Base-by-base conservation (phyloP, 2,329 filamentous ascomycete genomes). In the Camillea tinctor region DNA sequence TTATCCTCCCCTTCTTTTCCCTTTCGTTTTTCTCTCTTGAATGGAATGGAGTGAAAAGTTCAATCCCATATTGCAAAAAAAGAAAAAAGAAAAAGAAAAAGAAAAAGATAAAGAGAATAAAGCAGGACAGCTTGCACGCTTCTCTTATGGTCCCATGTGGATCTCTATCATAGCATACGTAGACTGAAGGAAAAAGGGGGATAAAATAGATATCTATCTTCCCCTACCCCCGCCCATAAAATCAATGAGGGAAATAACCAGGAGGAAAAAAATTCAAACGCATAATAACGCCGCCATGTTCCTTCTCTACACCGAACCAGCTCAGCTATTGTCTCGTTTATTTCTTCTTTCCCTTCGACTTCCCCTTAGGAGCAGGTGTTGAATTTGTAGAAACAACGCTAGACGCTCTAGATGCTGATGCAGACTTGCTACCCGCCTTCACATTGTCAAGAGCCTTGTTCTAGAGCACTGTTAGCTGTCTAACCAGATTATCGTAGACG, bases 391-490 rank as follows among this genome's bases (percentile, higher is more conserved):
- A 97, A 30, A 86, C 87, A 23, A 97, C 92, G 73, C 95, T 98
- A 4, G 89, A 94, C 17, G 93, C 93, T 64, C 95, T 85, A 21
- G 93, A 97, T 0, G 89, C 84, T 1, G 93, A 95, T 59, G 85
- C 90, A 54, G 86, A 84, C 75, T 93, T 95, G 77, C 86, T 91
- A 60, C 83, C 44, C 19, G 67, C 87, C 77, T 97, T 97, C 72
- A 97, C 87, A 52, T 88, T 91, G 68, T 97, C 95, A 53, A 97
- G 85, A 56, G 92, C 88, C 79, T 98, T 98, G 77, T 97, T 97
- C 93, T 98, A 73, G 65, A 26, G 1, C 6, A 51, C 26, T 22
- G 55, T 68, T 64, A 72, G 64, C 20, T 58, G 17, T 15, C 51
- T 22, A 40, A 26, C 56, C 8, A 9, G 22, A 19, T 9, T 50